These are phyloP conservation scores for Pestalotiopsis sp. DNA, from an alignment of 2,329 filamentous ascomycete genomes.

Conservation along the genomic window DNA sequence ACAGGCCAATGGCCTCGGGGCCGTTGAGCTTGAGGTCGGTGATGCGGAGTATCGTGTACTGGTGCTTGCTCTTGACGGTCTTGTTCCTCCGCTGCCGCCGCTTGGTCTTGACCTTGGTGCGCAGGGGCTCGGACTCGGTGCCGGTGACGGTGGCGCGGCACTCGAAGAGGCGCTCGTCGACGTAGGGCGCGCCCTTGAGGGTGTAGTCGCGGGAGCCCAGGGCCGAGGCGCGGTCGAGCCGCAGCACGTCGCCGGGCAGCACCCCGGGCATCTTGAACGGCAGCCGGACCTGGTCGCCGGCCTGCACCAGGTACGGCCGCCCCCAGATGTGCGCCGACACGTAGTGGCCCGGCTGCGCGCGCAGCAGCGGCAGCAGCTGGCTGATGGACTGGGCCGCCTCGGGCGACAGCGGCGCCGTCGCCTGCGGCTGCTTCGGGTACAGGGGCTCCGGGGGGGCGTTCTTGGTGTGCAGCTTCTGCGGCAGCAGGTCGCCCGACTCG, in stretches of 20 bases:
- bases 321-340: conserved; percentile 80
- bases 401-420: conserved; percentile 33
- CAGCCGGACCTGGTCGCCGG: conserved; percentile 74
- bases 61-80: conserved; percentile 85
- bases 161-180: conserved; percentile 83
- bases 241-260: conserved; percentile 79
- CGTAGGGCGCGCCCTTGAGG: conserved; percentile 76
- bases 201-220: conserved; percentile 91
- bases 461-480: conserved; percentile 12
- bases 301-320: conserved; percentile 77
- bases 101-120: conserved; percentile 81
- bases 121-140: conserved; percentile 78
- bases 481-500: conserved; percentile 17
- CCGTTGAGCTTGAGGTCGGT: conserved; percentile 71
- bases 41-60: conserved; percentile 83
- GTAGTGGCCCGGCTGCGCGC: conserved; percentile 76
- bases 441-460: conserved; percentile 13
- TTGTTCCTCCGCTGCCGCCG: conserved; percentile 73
- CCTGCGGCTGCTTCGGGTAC: conserved; percentile 20
- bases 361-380: conserved; percentile 70
- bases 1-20: conserved; percentile 9
- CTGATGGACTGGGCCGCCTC: conserved; percentile 51
- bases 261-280: conserved; percentile 80
- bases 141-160: conserved; percentile 86
- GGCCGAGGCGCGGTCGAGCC: conserved; percentile 81